These are phyloP conservation scores for Debaryomyces sp. DNA, from an alignment of 1,139 yeast genomes.

Conservation along the genomic window DNA sequence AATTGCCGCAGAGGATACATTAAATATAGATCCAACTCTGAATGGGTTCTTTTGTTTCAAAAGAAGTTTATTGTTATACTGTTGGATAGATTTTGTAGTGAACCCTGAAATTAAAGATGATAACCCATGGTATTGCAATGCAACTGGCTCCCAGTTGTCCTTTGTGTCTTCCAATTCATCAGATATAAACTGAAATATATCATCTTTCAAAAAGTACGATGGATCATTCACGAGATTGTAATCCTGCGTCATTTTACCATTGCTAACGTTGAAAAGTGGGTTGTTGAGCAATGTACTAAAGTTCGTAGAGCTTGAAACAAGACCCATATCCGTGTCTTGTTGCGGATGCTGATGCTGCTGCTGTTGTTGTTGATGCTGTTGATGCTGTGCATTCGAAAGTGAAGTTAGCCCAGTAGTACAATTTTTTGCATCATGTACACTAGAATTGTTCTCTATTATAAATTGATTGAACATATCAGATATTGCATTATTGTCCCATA, in stretches of 20 bases:
- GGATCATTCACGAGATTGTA: conserved; percentile 18
- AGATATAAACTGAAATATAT: conserved; percentile 10
- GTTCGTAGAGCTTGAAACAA: not conserved
- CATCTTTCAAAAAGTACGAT: conserved; percentile 21
- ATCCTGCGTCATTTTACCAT: conserved; percentile 7
- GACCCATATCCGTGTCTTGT: not conserved
- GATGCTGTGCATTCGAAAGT: conserved; percentile 2
- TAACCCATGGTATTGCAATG: conserved; percentile 26
- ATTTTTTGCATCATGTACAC: conserved; percentile 15
- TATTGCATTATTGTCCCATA: conserved; percentile 15
- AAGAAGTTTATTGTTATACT: conserved; percentile 11
- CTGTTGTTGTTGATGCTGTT: too few species aligned
- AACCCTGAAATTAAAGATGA: conserved; percentile 27
- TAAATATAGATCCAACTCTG: conserved; percentile 27
- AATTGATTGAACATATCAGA: conserved; percentile 14
- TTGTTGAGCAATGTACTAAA: not conserved
- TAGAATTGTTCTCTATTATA: conserved; percentile 12
- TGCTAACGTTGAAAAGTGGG: conserved; percentile 6
- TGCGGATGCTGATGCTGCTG: not conserved
- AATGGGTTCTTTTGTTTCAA: conserved; percentile 17
- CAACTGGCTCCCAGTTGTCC: conserved; percentile 22
- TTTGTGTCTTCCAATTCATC: conserved; percentile 20
- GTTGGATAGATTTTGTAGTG: conserved; percentile 15
- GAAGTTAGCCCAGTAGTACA: conserved; percentile 8
- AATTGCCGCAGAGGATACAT: conserved; percentile 20